Base-by-base conservation (phyloP, 2,329 filamentous ascomycete genomes). In the Ampelomyces quisqualis region DNA sequence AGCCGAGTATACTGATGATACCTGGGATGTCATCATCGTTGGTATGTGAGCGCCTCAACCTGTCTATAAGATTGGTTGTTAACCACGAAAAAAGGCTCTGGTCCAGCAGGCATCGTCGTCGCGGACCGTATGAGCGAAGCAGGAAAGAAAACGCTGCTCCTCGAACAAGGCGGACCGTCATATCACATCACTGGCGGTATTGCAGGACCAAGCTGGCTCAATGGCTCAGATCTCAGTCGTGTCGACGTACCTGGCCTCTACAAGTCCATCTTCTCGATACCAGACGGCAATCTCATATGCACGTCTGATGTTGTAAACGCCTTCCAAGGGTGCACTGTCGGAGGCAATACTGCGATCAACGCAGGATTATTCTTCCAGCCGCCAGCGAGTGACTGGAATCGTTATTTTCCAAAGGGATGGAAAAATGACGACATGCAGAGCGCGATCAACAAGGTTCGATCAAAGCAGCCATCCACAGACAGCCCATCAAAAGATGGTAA, bases 361-460 rank as follows among this genome's bases (percentile, higher is more conserved):
- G 77, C 76, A 5, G 76, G 76, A 7, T 56, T 79, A 1, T 78
- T 72, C 56, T 77, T 78, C 45, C 71, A 78, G 45, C 76, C 77
- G 5, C 76, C 76, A 1, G 70, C 73, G 1, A 73, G 72, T 1
- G 77, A 79, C 47, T 79, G 73, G 67, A 73, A 79, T 50, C 57
- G 69, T 6, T 77, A 75, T 34, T 73, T 73, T 37, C 75, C 75
- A 0, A 45, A 58, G 0, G 74, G 73, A 10, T 80, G 77, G 77
- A 77, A 77, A 54, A 74, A 70, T 30, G 57, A 54, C 1, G 76
- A 79, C 43, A 72, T 80, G 49, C 49, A 68, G 29, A 55, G 53
- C n/a, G 74, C 77, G 0, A 77, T 73, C 4, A 45, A 61, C 4
- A 71, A 70, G 30, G 68, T 79, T 2, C 67, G 74, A 21, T 50